These are phyloP conservation scores for Fusarium sarcochroum DNA, from an alignment of 2,329 filamentous ascomycete species.

Conservation along the genomic window DNA sequence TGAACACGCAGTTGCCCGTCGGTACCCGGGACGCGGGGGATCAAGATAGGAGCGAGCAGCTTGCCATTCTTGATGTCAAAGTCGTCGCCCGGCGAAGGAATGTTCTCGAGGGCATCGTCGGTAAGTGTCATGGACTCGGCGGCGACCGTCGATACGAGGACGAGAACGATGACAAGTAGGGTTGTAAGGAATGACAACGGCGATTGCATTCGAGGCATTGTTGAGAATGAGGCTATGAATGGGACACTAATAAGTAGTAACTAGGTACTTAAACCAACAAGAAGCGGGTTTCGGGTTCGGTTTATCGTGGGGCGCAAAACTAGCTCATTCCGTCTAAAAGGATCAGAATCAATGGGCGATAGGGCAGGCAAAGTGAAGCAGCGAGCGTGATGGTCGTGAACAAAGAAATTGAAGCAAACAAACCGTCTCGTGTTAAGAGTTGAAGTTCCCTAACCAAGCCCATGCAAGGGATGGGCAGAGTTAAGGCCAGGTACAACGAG, in stretches of 20 bases:
- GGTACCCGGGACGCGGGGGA: slow-evolving; percentile 90
- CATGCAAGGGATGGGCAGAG: slow-evolving; percentile 35
- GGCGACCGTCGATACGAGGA: slow-evolving; percentile 46
- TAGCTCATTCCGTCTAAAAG: slow-evolving; percentile 40
- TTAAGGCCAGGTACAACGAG: slow-evolving; percentile 28
- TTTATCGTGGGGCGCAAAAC: slow-evolving; percentile 42
- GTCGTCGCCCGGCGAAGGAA: slow-evolving; percentile 80
- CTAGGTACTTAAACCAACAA: slow-evolving; percentile 31
- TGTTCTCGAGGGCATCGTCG: slow-evolving; percentile 77
- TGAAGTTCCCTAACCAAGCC: slow-evolving; percentile 30
- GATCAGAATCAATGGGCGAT: slow-evolving; percentile 17
- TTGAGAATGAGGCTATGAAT: slow-evolving; percentile 36
- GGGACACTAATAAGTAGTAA: slow-evolving; percentile 38
- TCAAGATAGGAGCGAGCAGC: slow-evolving; percentile 87
- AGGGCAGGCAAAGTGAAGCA: slow-evolving; percentile 3
- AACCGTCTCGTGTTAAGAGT: slow-evolving; percentile 33
- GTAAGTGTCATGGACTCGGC: slow-evolving; percentile 71
- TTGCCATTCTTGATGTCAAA: slow-evolving; percentile 84
- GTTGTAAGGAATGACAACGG: slow-evolving; percentile 38
- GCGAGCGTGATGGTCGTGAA: slow-evolving; percentile 6
- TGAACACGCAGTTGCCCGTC: slow-evolving; percentile 80
- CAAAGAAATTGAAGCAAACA: slow-evolving; percentile 30
- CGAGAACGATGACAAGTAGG: slow-evolving; percentile 37
- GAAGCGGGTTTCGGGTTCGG: slow-evolving; percentile 36
- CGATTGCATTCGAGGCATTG: slow-evolving; percentile 35